A percentile compares a stretch with the other conserved stretches of the same genome.
phyloP scores from a whole-genome alignment of 164 flowering plant genomes.

The Vitis vinifera region DNA sequence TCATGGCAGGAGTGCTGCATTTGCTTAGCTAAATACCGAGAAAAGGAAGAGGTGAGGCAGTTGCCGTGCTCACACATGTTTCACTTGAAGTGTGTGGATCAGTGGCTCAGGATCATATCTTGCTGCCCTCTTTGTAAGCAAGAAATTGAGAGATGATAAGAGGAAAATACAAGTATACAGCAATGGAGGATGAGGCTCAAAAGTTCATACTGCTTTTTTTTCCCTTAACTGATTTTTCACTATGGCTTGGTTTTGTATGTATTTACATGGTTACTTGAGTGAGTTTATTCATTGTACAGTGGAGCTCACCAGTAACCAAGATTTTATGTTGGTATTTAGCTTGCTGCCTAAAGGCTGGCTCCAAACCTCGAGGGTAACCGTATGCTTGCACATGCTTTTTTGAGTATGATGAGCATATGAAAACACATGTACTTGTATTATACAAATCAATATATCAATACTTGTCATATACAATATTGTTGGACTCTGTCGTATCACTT shows the following conservation, averaged over 20 bases:
- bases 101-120: constrained; percentile 87
- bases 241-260: constrained; percentile 11
- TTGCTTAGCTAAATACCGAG: constrained; percentile 79
- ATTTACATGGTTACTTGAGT: constrained; percentile 31
- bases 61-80: constrained; percentile 85
- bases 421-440: too few relatives aligned
- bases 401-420: too few relatives aligned
- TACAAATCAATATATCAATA: too few relatives aligned
- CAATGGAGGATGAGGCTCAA: not conserved
- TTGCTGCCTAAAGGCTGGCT: too few relatives aligned
- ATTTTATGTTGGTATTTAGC: not conserved
- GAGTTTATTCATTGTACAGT: constrained; percentile 31
- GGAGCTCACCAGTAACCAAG: constrained; percentile 33
- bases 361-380: too few relatives aligned
- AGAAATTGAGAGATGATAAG: constrained; percentile 44
- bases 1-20: constrained; percentile 90
- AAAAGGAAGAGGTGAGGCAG: constrained; percentile 84
- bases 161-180: not conserved
- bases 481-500: too few relatives aligned
- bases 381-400: too few relatives aligned
- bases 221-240: not conserved
- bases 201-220: not conserved
- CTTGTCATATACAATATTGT: too few relatives aligned
- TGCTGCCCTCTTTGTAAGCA: constrained; percentile 96
- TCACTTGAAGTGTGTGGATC: constrained; percentile 89